phyloP scores from a whole-genome alignment of 139 green algal genomes.

The Coelastrella sp. region DNA sequence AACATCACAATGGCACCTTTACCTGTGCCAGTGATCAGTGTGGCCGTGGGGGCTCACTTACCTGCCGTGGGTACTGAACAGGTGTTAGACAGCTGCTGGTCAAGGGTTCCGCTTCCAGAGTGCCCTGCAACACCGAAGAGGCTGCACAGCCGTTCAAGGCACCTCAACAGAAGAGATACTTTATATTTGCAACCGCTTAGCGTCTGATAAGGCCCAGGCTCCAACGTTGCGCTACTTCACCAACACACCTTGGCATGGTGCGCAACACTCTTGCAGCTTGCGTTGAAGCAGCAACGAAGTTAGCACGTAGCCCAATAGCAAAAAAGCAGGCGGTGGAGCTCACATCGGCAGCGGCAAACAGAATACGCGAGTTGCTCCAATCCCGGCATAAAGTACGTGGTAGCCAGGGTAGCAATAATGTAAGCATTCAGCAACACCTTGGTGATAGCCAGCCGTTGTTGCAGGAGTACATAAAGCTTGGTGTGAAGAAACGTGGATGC shows the following conservation, averaged over 20 bases:
- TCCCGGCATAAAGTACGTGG: conserved; percentile 84
- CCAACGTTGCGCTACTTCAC: neutral
- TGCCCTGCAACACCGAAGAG: no score
- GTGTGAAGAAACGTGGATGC: conserved; percentile 94
- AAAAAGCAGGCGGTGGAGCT: conserved; percentile 89
- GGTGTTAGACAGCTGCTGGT: no score
- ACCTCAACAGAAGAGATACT: no score
- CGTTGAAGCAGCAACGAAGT: conserved; percentile 48
- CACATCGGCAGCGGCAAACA: conserved; percentile 86
- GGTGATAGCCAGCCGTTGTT: neutral
- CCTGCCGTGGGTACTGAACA: no score
- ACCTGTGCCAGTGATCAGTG: no score
- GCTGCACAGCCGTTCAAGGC: no score
- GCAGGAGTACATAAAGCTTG: conserved; percentile 94
- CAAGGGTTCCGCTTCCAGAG: no score
- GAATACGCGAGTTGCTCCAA: conserved; percentile 83
- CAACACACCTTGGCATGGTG: conserved; percentile 54
- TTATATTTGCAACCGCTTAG: no score
- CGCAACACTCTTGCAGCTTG: conserved; percentile 56
- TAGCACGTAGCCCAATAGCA: conserved; percentile 41
- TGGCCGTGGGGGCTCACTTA: no score
- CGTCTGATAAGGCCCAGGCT: no score
- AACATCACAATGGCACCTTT: no score
- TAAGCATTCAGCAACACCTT: neutral
- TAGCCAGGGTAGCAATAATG: neutral